These are phyloP conservation scores for Zasmidium citrigriseum DNA, from an alignment of 2,329 filamentous ascomycete genomes.

Conservation along the genomic window DNA sequence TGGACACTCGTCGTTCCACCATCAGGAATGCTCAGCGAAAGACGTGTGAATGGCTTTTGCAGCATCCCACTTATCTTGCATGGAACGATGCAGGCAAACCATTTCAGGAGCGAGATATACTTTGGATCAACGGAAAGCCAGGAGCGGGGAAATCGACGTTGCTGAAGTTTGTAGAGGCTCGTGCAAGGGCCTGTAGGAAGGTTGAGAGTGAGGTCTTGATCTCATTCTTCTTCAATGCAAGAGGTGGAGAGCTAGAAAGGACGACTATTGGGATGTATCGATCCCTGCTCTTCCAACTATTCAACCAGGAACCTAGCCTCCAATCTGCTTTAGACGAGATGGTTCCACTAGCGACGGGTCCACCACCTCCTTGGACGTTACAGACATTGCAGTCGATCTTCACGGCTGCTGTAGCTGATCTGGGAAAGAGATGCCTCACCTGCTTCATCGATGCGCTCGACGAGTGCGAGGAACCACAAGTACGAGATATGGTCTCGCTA, in stretches of 20 bases:
- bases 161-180: conserved; percentile 31
- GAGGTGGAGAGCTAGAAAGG: conserved; percentile 48
- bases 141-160: conserved; percentile 28
- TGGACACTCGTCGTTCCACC: conserved; percentile 40
- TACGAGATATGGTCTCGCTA: conserved; percentile 40
- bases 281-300: conserved; percentile 51
- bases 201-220: conserved; percentile 30
- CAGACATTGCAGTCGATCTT: conserved; percentile 34
- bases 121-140: conserved; percentile 25
- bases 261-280: conserved; percentile 53
- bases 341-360: not conserved
- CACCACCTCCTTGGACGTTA: conserved; percentile 20
- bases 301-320: conserved; percentile 39
- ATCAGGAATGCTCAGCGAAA: conserved; percentile 41
- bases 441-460: conserved; percentile 51
- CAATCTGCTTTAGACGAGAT: conserved; percentile 35
- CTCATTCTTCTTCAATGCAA: conserved; percentile 55
- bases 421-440: conserved; percentile 30
- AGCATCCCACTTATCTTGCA: conserved; percentile 35
- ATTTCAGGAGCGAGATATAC: conserved; percentile 19
- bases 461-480: conserved; percentile 44
- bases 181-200: conserved; percentile 7
- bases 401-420: conserved; percentile 23
- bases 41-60: conserved; percentile 48
- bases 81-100: conserved; percentile 39